Conservation (phyloP, 441 rosid genomes). For the Gossypium gossypioides region DNA sequence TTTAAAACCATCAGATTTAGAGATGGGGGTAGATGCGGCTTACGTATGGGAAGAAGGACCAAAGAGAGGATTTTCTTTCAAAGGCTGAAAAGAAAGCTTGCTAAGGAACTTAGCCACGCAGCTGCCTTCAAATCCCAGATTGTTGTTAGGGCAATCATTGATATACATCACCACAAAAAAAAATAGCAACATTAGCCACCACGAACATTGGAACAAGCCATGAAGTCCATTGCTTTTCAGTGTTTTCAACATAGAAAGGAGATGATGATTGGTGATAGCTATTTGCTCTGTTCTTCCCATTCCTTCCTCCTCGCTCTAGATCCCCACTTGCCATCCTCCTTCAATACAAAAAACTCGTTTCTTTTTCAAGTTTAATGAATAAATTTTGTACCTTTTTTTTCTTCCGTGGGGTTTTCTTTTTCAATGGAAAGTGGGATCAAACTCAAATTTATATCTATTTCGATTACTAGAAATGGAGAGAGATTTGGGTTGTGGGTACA, state of each 20-base stretch:
- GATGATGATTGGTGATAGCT: constrained; percentile 14
- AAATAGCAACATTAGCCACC: constrained; percentile 53
- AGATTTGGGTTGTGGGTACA: background rate
- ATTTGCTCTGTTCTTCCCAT: constrained; percentile 28
- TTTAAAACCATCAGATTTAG: background rate
- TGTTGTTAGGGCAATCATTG: constrained; percentile 73
- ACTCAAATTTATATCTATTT: background rate
- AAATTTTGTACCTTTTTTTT: background rate
- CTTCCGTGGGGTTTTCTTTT: background rate
- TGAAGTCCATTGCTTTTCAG: constrained; percentile 58
- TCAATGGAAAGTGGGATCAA: background rate
- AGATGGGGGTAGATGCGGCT: constrained; percentile 19
- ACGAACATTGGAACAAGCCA: constrained; percentile 81
- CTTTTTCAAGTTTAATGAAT: background rate
- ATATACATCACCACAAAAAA: constrained; percentile 58
- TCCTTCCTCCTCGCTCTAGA: constrained; percentile 50
- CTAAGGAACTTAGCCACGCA: constrained; percentile 71
- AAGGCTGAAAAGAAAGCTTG: constrained; percentile 75
- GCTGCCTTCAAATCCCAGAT: constrained; percentile 29
- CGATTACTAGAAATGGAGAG: background rate
- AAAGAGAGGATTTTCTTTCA: constrained; percentile 77
- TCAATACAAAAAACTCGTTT: background rate
- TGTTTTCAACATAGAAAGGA: constrained; percentile 28
- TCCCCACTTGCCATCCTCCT: constrained; percentile 55
- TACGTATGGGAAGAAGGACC: constrained; percentile 86